Base-by-base conservation (phyloP, 345 rosid species). In the Camelina laxa region DNA sequence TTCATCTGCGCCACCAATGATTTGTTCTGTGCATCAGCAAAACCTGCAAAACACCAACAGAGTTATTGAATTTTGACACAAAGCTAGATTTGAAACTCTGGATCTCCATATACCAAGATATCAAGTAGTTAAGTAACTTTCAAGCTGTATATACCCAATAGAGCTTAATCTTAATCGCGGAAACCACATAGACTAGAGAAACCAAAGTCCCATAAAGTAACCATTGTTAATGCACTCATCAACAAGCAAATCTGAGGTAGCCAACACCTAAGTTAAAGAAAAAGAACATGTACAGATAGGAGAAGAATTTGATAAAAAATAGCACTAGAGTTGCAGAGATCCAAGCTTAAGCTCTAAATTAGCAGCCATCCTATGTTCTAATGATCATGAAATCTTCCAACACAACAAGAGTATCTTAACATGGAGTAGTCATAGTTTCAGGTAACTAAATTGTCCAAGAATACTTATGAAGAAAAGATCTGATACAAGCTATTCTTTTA, bases 1-100 rank as follows among this genome's bases (percentile, higher is more conserved):
- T 75, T 85, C 84, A 88, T 88, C 66, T 80, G 82, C 41, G 84
- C 88, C 53, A 69, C 81, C 72, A 85, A 17, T 35, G 92, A 76
- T 51, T 67, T 76, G 68, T 80, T 67, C 73, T 72, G 80, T 17
- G 76, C 60, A 42, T 78, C 84, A 69, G 78, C 72, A 65, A 57
- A 74, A 56, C 76, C 81, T 80, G 65, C 20, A 42, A 24, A 39
- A 48, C 35, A 51, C 9, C 19, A 70, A 55, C 30, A 67, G 30
- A 73, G 2, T n/a, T 66, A 41, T 17, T 4, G 19, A 19, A 19
- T 38, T 30, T 49, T 24, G n/a, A 60, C 17, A 49, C 60, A 53
- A 55, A 57, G 19, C 66, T 72, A 66, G 24, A 71, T 57, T 57
- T 36, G 24, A 66, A 58, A 36, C 50, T 66, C 22, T 19, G 27